Evolutionary conservation across 345 rosid species (phyloP), one percentile per base, ranked within the genome.

Genomic region (Moringa oleifera): DNA sequence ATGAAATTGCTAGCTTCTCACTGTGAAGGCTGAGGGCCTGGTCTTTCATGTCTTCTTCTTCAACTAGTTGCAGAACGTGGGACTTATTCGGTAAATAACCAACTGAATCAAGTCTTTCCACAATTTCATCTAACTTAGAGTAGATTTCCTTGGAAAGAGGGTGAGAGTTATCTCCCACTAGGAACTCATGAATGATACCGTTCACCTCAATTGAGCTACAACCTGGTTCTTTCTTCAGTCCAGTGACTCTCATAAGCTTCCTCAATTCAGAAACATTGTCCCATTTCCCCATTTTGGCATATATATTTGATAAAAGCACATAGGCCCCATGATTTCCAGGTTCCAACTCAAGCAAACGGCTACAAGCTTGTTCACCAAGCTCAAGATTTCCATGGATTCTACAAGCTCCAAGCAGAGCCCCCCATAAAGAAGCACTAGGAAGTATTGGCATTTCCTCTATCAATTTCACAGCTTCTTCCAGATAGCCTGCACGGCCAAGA

Each of bases 341-440:
- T 52, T 89, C 88, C 52, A 83, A 75, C 46, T 82, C 82, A 33
- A 89, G 88, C 72, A 89, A 61, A 21, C 60, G 65, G 18, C 78
- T 70, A 64, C 79, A 78, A 0, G 91, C 86, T 71, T 33, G 63
- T 71, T 89, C 90, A 51, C 88, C 96, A 53, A 89, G 78, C 57
- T 62, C 76, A 53, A 89, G 80, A 41, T 83, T 84, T 23, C 79
- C 83, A 25, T 84, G 84, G 72, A 82, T 75, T 74, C 72, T 83
- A 63, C 93, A 89, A 20, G 90, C 90, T 41, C 96, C 89, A 23
- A 89, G 90, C 15, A 83, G 67, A 8, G 93, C 90, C 23, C 90
- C 90, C 88, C 90, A 84, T 6, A 81, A 81, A 31, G 89, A 77
- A 33, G 77, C 66, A 45, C 76, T 76, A 12, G 90, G 85, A 37